Evolutionary conservation across 768 basidiomycete genomes (phyloP).

Genomic region (Xerocomellus amylosporus): DNA sequence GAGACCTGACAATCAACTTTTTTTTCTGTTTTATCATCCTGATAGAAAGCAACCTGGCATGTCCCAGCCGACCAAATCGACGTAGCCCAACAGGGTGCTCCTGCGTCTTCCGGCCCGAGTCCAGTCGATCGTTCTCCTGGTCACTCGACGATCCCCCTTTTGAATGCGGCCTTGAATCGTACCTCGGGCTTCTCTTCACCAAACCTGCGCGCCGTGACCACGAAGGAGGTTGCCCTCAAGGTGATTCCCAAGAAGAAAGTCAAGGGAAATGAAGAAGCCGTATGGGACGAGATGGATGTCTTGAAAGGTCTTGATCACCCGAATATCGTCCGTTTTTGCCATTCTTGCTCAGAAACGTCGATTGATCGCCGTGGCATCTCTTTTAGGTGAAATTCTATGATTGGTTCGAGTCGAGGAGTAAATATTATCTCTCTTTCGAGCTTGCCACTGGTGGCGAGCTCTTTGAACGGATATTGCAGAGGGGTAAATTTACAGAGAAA

Average conservation of each 20-base stretch:
- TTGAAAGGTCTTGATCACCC: conserved; percentile 86
- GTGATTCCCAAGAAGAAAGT: conserved; percentile 95
- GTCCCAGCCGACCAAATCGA: conserved; percentile 60
- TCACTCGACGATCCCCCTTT: conserved; percentile 29
- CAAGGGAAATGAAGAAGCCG: conserved; percentile 82
- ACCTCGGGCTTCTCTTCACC: conserved; percentile 25
- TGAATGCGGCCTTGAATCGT: conserved; percentile 26
- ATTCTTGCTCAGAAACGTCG: not conserved
- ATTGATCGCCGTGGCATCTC: not conserved
- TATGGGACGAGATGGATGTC: conserved; percentile 94
- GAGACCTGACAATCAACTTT: not conserved
- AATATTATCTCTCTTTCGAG: conserved; percentile 95
- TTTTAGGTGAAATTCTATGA: conserved; percentile 92
- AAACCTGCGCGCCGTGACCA: conserved; percentile 33
- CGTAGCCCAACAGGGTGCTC: conserved; percentile 58
- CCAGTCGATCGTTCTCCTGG: conserved; percentile 17
- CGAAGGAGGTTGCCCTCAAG: conserved; percentile 81
- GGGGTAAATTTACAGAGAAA: conserved; percentile 90
- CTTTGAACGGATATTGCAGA: conserved; percentile 81
- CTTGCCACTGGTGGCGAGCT: conserved; percentile 93
- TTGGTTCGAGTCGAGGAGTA: conserved; percentile 91
- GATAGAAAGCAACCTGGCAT: conserved; percentile 72
- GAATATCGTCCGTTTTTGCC: conserved; percentile 65
- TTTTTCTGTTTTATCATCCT: not conserved
- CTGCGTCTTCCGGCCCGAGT: conserved; percentile 34